Evolutionary conservation across 805 yeast genomes (phyloP), one percentile per base, ranked within the genome.

Genomic region (Teunomyces kruisii): DNA sequence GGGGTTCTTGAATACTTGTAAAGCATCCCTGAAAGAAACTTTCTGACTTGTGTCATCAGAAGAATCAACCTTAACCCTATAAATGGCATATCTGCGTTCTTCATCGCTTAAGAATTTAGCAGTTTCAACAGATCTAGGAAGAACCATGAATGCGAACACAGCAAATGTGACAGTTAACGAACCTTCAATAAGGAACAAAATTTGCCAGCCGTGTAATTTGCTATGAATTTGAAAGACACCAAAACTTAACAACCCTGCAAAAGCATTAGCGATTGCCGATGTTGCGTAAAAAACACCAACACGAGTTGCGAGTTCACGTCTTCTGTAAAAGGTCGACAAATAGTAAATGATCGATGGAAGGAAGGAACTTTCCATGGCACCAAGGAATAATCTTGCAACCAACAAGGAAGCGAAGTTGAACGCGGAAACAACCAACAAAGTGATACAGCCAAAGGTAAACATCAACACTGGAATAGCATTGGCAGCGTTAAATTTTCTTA

Each of bases 121-220:
- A 6, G 53, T 48, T 10, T 59, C 59, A 13, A 70, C 67, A 32
- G 61, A 56, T 45, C 74, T 56, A 4, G 78, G 78, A 35, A 75
- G 63, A 43, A 59, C 61, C 24, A 57, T 29, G 49, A 53, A 68
- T 0, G 69, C 66, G 44, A 62, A 41, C 14, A 59, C 52, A 6
- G 78, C 62, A 13, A 67, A 49, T 6, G 60, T 26, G 15, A 75
- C 58, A 1, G 80, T 74, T 32, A 62, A 55, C 13, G 61, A 58
- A 10, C 80, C 80, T 56, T 75, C 79, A 39, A 75, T 61, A 35
- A 76, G 54, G 51, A 75, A 75, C 44, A 76, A 57, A 40, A 70
- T 70, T 49, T 74, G 74, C 80, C 80, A 76, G 3, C 80, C 80
- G 12, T 66, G 55, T 29, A 75, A 58, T 12, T 52, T 49, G 17